Conservation (phyloP, 2,329 filamentous ascomycete species). For the Trichophyton schoenleinii region DNA sequence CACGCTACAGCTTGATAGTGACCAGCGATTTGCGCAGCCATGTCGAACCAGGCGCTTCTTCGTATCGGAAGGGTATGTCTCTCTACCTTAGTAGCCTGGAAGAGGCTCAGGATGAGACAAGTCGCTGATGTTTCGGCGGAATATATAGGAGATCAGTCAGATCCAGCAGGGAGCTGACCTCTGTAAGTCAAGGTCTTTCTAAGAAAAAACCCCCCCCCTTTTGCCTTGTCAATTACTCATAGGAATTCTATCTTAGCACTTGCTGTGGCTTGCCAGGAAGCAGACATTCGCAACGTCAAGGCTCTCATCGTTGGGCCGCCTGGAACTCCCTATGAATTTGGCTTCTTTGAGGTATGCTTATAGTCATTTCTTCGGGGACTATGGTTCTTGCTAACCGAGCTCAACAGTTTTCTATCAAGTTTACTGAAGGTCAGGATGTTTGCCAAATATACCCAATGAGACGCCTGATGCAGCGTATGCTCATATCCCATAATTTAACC, state of each 20-base stretch:
- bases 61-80: slow-evolving; percentile 65
- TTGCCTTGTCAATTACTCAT: slow-evolving; percentile 8
- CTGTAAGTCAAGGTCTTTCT: slow-evolving; percentile 44
- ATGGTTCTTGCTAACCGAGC: background rate
- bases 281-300: slow-evolving; percentile 75
- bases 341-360: slow-evolving; percentile 73
- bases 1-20: background rate
- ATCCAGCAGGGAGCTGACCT: slow-evolving; percentile 74
- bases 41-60: slow-evolving; percentile 78
- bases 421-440: slow-evolving; percentile 50
- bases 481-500: background rate
- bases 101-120: background rate
- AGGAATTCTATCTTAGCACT: slow-evolving; percentile 47
- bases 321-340: slow-evolving; percentile 91
- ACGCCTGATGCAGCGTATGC: background rate
- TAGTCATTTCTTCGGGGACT: background rate
- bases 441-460: background rate
- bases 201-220: background rate
- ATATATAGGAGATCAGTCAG: slow-evolving; percentile 62
- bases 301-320: slow-evolving; percentile 85
- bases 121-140: slow-evolving; percentile 12
- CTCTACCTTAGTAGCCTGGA: background rate
- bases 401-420: slow-evolving; percentile 59
- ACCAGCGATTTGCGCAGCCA: slow-evolving; percentile 22
- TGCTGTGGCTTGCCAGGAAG: slow-evolving; percentile 74